These are phyloP conservation scores for Diaporthe eres DNA, from an alignment of 2,329 filamentous ascomycete species.

Conservation along the genomic window DNA sequence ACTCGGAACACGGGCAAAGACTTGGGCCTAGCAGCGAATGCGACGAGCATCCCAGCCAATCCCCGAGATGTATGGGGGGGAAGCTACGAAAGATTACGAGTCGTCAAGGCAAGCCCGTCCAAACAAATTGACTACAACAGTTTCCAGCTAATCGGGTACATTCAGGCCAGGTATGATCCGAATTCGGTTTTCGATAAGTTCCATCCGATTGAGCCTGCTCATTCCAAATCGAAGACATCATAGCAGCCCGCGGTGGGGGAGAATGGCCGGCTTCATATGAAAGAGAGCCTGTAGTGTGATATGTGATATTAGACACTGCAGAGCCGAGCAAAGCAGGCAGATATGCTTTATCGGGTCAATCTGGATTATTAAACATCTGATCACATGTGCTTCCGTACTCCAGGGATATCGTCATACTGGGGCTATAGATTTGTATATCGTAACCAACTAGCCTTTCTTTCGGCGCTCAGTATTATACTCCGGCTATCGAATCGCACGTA, in stretches of 20 bases:
- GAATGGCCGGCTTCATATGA: not conserved
- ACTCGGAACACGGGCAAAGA: not conserved
- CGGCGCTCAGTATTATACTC: no score
- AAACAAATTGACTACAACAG: no score
- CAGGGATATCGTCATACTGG: no score
- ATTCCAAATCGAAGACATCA: not conserved
- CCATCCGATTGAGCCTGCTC: not conserved
- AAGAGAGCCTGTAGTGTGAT: not conserved
- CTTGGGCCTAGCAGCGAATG: not conserved
- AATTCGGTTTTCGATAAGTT: not conserved
- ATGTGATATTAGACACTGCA: not conserved
- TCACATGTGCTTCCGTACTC: no score
- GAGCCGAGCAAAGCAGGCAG: not conserved
- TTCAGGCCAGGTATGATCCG: not conserved
- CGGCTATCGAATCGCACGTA: no score
- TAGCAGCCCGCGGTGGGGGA: not conserved
- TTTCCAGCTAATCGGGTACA: not conserved
- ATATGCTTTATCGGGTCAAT: no score
- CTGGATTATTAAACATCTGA: no score
- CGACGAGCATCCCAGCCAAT: not conserved
- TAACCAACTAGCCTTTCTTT: no score
- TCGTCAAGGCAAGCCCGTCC: not conserved
- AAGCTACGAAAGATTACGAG: not conserved
- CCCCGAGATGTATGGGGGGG: not conserved
- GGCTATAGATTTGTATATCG: no score